A percentile compares a stretch with the other conserved stretches of the same genome.
Evolutionary conservation across 805 yeast genomes (phyloP).

Genomic region (Nakazawaea ishiwadae): DNA sequence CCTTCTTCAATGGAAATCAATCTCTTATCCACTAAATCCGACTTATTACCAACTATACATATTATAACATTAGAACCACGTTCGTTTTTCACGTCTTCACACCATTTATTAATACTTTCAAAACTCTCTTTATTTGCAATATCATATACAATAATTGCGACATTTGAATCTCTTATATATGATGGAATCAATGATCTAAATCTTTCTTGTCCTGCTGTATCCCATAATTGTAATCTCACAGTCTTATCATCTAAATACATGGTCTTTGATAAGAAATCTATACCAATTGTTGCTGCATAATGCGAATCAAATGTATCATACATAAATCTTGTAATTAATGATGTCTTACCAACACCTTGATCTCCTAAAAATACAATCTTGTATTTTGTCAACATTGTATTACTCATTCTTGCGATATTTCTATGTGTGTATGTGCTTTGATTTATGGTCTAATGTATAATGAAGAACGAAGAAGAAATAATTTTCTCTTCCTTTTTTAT

Average conservation of each 20-base stretch:
- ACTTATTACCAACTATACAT: conserved; percentile 89
- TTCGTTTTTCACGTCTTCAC: conserved; percentile 90
- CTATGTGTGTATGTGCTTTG: neutral
- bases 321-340: conserved; percentile 95
- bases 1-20: conserved; percentile 84
- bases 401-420: conserved; percentile 1
- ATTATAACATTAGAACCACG: conserved; percentile 86
- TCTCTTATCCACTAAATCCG: conserved; percentile 75
- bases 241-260: conserved; percentile 96
- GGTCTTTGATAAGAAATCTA: conserved; percentile 87
- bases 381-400: conserved; percentile 50
- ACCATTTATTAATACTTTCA: conserved; percentile 84
- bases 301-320: conserved; percentile 96
- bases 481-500: too few species aligned
- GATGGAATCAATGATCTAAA: conserved; percentile 93
- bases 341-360: conserved; percentile 95
- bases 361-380: conserved; percentile 97
- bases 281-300: conserved; percentile 95
- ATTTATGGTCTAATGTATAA: too few species aligned
- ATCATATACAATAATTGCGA: conserved; percentile 96
- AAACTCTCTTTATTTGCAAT: conserved; percentile 84
- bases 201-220: conserved; percentile 96
- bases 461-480: too few species aligned
- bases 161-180: conserved; percentile 92
- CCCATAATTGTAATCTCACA: conserved; percentile 93